Evolutionary conservation across 176 grass and related monocot species (phyloP), one percentile per base, ranked within the genome.

Genomic region (Zoysia pacifica): DNA sequence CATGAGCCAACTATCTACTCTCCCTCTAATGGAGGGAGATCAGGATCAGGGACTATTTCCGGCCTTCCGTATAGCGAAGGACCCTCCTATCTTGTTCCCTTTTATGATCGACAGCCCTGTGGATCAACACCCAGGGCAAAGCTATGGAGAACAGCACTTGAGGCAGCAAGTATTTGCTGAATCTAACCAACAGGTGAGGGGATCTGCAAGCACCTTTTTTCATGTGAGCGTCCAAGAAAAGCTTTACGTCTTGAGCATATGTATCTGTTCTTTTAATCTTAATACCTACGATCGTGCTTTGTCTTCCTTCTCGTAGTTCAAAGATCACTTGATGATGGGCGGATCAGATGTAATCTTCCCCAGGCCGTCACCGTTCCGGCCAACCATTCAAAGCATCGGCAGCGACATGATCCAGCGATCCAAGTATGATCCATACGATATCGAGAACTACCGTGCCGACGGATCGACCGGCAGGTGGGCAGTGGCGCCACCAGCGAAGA

Each of bases 1-100:
- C 85, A 93, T 97, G 90, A 93, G 77, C 51, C 90, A 97, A 56
- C 66, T 93, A 35, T 81, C 84, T 82, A 87, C 81, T 83, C 67
- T 97, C 72, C 89, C 88, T 85, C 83, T 90, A 67, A 82, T 75
- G 70, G 86, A 97, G 76, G 90, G 90, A 80, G 77, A 85, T 75
- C 90, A 93, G 73, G 90, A 90, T 91, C 90, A 74, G 35, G 78
- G 79, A 12, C 76, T 85, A 58, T 81, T 87, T 41, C 84, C 90
- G 45, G 56, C 85, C 70, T 85, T 96, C 72, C 89, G 84, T 76
- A 35, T 88, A 70, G 67, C 67, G 8, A 96, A 74, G 70, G 93
- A 90, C 48, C 80, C 88, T 75, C 79, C 83, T 28, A 72, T 87
- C 63, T 55, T 89, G 82, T 91, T 88, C 72, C 82, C 85, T 73